These are phyloP conservation scores for Excoecaria agallocha DNA, from an alignment of 345 rosid species.

Conservation along the genomic window DNA sequence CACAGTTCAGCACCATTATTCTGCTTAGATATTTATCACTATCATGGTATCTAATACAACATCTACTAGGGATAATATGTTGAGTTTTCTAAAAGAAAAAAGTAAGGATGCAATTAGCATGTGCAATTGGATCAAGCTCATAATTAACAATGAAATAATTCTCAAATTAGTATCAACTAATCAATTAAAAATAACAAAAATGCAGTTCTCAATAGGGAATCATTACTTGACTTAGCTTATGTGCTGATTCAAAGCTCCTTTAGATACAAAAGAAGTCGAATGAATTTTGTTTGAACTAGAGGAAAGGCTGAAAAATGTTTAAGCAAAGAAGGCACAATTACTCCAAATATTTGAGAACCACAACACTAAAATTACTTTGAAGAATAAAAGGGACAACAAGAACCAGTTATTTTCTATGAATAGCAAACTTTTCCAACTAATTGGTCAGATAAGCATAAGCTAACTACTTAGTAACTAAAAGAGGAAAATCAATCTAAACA, in stretches of 20 bases:
- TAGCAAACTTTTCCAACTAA: background rate
- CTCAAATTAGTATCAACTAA: no score
- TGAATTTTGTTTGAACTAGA: slow-evolving; percentile 31
- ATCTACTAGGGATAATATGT: background rate
- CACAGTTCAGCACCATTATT: slow-evolving; percentile 35
- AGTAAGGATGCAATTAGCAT: background rate
- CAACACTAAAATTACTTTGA: background rate
- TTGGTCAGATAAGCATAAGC: background rate
- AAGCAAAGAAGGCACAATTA: background rate
- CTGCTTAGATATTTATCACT: background rate
- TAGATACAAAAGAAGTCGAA: slow-evolving; percentile 32
- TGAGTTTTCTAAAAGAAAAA: background rate
- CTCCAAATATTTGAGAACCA: background rate
- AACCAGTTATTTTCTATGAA: background rate
- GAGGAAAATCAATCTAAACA: no score
- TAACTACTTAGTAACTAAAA: background rate
- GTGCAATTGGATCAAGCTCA: background rate
- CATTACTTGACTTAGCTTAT: no score
- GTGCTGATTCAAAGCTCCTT: background rate
- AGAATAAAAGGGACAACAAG: background rate
- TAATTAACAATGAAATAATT: background rate
- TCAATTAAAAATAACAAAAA: no score
- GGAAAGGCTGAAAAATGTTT: slow-evolving; percentile 33
- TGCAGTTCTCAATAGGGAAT: no score
- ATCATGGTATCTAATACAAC: background rate